Base-by-base conservation (phyloP, 768 basidiomycete genomes). In the Suillus subalutaceus region DNA sequence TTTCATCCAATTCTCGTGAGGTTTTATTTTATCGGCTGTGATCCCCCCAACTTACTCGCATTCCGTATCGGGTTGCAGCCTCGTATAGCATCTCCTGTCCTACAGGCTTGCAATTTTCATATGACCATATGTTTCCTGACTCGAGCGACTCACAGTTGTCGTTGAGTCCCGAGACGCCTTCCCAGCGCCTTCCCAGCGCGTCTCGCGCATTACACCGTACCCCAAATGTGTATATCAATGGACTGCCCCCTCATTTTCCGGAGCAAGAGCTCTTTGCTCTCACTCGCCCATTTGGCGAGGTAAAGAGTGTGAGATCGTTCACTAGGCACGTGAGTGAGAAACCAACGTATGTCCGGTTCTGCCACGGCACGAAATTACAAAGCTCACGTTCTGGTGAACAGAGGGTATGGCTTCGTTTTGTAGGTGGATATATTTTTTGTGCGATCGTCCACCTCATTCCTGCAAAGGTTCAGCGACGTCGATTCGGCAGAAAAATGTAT, bases 221-320 rank as follows among this genome's bases (percentile, higher is more conserved):
- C 1, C 91, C 93, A 0, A 94, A 94, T 70, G 90, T 94, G 0
- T 94, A 94, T 74, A 93, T 94, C 79, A 94, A 94, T 72, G 93
- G 93, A 15, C 84, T 95, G 18, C 92, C 92, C 3, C 90, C 92
- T 6, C 88, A 93, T 77, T 94, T 86, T 71, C 88, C 91, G 0
- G 93, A 94, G 72, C 92, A 92, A 66, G 85, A 92, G 67, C 81
- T 95, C 50, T 88, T 88, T 70, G 86, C 86, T 37, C 86, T 95
- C 63, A 84, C 90, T 41, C 78, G 82, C 30, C 89, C 86, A n/a
- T 95, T 87, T 69, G 93, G 93, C 4, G 81, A 80, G 30, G 86
- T 95, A 13, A 78, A 88, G 71, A 94, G 92, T 67, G 93, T 94
- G 18, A 79, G 92, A 65, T 93, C 92, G 55, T 94, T 95, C 72